Conservation (phyloP, 2,329 filamentous ascomycete genomes). For the Stachybotrys chlorohalonatus region DNA sequence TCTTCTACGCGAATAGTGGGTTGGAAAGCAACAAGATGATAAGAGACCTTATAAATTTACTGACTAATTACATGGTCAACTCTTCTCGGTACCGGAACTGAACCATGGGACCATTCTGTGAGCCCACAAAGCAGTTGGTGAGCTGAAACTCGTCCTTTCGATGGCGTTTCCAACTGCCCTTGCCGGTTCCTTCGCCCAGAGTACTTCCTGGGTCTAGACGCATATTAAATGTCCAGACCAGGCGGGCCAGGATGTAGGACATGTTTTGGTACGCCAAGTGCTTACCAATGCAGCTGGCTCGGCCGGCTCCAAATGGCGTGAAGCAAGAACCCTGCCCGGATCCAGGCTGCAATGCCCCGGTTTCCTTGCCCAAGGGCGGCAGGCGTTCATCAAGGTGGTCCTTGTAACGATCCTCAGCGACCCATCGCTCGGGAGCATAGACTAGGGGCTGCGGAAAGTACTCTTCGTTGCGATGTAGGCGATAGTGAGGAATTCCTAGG, state of each 20-base stretch:
- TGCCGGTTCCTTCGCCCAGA: conserved; percentile 1
- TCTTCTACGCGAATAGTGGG: no score
- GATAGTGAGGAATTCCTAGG: conserved; percentile 6
- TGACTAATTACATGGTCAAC: not conserved
- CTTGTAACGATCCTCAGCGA: conserved; percentile 1
- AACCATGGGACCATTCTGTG: conserved; percentile 6
- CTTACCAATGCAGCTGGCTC: conserved; percentile 6
- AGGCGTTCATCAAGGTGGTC: conserved; percentile 1
- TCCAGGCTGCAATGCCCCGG: conserved; percentile 1
- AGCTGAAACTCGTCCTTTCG: conserved; percentile 4
- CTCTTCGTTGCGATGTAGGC: conserved; percentile 4
- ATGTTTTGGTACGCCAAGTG: conserved; percentile 7
- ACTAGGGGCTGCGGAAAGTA: conserved; percentile 5
- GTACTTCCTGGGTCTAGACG: conserved; percentile 3
- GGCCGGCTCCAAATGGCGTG: conserved; percentile 5
- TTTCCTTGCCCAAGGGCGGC: conserved; percentile 3
- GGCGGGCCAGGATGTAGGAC: conserved; percentile 5
- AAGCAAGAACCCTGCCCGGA: conserved; percentile 3
- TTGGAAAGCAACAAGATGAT: no score
- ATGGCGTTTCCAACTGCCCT: no score
- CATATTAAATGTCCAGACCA: conserved; percentile 6
- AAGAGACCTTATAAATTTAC: no score
- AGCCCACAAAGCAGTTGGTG: conserved; percentile 1
- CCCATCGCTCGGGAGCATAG: conserved; percentile 6
- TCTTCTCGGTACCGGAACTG: conserved; percentile 6